A percentile compares a stretch with the other conserved stretches of the same genome.
phyloP scores from a whole-genome alignment of 1,139 yeast species.

The Yamadazyma friedrichii region DNA sequence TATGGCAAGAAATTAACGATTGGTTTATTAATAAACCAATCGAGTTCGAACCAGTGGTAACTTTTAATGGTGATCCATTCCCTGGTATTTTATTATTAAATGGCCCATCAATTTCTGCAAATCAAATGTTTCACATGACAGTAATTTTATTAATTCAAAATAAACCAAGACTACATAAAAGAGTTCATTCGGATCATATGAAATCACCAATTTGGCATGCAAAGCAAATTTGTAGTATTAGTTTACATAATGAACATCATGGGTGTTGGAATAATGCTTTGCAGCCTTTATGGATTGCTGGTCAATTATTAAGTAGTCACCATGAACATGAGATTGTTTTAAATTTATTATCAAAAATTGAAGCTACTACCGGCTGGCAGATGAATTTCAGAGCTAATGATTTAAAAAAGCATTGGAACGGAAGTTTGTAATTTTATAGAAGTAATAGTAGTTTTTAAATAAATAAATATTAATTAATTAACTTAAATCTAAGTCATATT shows the following conservation, averaged over 20 bases:
- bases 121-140: conserved; percentile 40
- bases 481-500: background rate
- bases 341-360: conserved; percentile 27
- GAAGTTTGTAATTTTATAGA: conserved; percentile 2
- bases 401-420: conserved; percentile 30
- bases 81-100: conserved; percentile 34
- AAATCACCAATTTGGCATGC: conserved; percentile 41
- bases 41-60: conserved; percentile 27
- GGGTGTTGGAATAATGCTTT: conserved; percentile 41
- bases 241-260: conserved; percentile 27
- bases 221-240: conserved; percentile 36
- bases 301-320: conserved; percentile 35
- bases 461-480: too few species aligned
- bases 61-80: conserved; percentile 28
- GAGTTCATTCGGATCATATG: conserved; percentile 12
- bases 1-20: conserved; percentile 33
- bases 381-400: conserved; percentile 35
- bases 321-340: conserved; percentile 34
- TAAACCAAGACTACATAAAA: conserved; percentile 31
- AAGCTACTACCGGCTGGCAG: conserved; percentile 39
- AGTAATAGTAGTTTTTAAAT: background rate
- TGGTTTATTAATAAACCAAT: conserved; percentile 35
- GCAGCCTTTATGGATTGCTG: conserved; percentile 42
- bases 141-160: conserved; percentile 36
- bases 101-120: conserved; percentile 37